A percentile compares a stretch with the other conserved stretches of the same genome.
These are phyloP conservation scores for Lodderomyces theae DNA, from an alignment of 1,139 yeast species.

Conservation along the genomic window DNA sequence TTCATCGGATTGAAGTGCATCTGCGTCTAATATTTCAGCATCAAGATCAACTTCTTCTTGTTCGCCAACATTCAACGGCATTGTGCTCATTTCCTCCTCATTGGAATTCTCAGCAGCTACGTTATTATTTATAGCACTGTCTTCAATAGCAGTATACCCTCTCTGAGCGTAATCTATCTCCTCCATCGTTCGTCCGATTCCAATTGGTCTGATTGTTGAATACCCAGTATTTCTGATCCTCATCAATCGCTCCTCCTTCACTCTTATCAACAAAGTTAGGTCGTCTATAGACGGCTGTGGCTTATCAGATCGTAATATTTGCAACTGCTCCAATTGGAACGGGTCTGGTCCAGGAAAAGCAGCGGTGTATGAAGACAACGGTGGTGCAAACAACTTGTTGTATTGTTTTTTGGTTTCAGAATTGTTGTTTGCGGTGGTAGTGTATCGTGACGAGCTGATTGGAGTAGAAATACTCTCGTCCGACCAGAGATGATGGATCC, in stretches of 20 bases:
- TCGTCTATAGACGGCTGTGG: neutral
- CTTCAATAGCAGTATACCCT: slow-evolving; percentile 7
- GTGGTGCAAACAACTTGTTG: slow-evolving; percentile 41
- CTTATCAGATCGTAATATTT: slow-evolving; percentile 9
- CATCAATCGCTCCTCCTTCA: slow-evolving; percentile 26
- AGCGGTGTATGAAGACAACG: slow-evolving; percentile 52
- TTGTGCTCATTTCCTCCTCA: slow-evolving; percentile 8
- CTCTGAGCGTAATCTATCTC: slow-evolving; percentile 33
- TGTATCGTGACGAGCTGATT: slow-evolving; percentile 1
- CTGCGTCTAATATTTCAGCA: slow-evolving; percentile 44
- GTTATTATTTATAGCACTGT: slow-evolving; percentile 1
- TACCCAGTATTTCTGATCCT: slow-evolving; percentile 49
- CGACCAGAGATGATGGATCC: slow-evolving; percentile 15
- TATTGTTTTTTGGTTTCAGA: slow-evolving; percentile 10
- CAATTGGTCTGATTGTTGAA: slow-evolving; percentile 50
- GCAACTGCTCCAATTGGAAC: slow-evolving; percentile 29
- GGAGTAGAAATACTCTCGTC: too few relatives aligned
- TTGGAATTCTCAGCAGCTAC: slow-evolving; percentile 13
- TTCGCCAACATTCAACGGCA: slow-evolving; percentile 7
- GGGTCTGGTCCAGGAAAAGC: slow-evolving; percentile 48
- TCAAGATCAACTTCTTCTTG: slow-evolving; percentile 39
- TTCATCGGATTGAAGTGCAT: slow-evolving; percentile 16
- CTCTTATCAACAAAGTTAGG: neutral
- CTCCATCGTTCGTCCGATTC: slow-evolving; percentile 54
- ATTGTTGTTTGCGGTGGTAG: neutral